These are phyloP conservation scores for Fistulina hepatica DNA, from an alignment of 1,284 basidiomycete genomes.

Conservation along the genomic window DNA sequence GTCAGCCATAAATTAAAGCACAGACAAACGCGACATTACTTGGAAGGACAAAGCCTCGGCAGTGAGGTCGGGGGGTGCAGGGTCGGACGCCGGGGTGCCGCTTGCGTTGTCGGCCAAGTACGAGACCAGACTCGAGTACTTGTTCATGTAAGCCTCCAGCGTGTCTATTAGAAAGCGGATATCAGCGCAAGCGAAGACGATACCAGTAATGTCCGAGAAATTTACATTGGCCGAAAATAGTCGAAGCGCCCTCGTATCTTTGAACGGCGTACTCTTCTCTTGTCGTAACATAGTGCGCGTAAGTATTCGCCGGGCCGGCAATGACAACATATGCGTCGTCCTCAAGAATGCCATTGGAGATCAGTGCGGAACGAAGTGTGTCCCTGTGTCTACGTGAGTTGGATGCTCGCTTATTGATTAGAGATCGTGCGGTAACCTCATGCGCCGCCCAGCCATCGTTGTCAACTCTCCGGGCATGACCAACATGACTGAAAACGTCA, in stretches of 20 bases:
- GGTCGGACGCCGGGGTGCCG: slow-evolving; percentile 42
- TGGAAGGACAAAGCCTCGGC: slow-evolving; percentile 53
- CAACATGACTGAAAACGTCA: slow-evolving; percentile 44
- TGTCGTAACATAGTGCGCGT: slow-evolving; percentile 68
- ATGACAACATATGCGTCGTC: slow-evolving; percentile 63
- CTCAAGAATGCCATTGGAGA: slow-evolving; percentile 50
- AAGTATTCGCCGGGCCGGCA: slow-evolving; percentile 74
- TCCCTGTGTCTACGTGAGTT: slow-evolving; percentile 27
- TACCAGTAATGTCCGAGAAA: slow-evolving; percentile 12
- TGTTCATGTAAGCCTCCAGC: slow-evolving; percentile 71
- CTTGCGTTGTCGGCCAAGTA: slow-evolving; percentile 44
- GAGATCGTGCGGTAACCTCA: slow-evolving; percentile 28
- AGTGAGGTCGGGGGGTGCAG: slow-evolving; percentile 56
- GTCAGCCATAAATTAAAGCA: neutral
- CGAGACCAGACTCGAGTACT: slow-evolving; percentile 55
- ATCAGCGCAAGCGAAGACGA: slow-evolving; percentile 3
- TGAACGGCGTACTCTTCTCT: slow-evolving; percentile 68
- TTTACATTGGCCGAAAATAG: slow-evolving; percentile 67
- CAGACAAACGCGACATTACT: slow-evolving; percentile 2
- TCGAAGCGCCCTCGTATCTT: slow-evolving; percentile 76
- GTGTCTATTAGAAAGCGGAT: slow-evolving; percentile 35
- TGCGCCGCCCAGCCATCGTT: slow-evolving; percentile 48
- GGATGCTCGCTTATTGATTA: neutral
- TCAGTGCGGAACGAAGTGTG: slow-evolving; percentile 52
- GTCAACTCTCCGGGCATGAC: slow-evolving; percentile 53